These are phyloP conservation scores for Stenocarpella maydis DNA, from an alignment of 2,329 filamentous ascomycete species.

Conservation along the genomic window DNA sequence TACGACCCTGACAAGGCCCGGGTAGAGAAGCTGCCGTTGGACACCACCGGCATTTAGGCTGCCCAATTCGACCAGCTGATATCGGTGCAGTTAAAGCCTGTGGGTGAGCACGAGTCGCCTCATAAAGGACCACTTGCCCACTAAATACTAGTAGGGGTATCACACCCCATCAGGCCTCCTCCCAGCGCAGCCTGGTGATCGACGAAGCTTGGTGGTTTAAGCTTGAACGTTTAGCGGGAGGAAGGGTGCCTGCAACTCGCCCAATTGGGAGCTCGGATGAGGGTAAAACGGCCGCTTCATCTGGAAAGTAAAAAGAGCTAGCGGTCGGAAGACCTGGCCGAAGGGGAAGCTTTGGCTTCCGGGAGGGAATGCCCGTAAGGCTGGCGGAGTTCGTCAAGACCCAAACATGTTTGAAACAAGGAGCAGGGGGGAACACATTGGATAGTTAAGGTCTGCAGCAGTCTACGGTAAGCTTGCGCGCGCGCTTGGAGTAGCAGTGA, in stretches of 20 bases:
- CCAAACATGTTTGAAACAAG: slow-evolving; percentile 15
- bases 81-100: slow-evolving; percentile 5
- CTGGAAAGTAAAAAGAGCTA: slow-evolving; percentile 15
- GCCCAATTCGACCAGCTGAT: slow-evolving; percentile 14
- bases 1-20: slow-evolving; percentile 21
- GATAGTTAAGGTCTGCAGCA: neutral
- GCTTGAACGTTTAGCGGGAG: slow-evolving; percentile 11
- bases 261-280: slow-evolving; percentile 17
- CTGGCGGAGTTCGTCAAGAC: neutral
- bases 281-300: slow-evolving; percentile 24
- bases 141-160: neutral
- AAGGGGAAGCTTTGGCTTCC: slow-evolving; percentile 1
- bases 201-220: slow-evolving; percentile 5
- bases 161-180: neutral
- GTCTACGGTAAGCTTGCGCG: neutral
- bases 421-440: neutral
- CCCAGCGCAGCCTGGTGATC: neutral
- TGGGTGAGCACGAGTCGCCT: neutral
- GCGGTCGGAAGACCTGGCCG: slow-evolving; percentile 14
- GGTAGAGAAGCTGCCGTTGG: slow-evolving; percentile 21
- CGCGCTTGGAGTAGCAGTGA: neutral
- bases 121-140: slow-evolving; percentile 9
- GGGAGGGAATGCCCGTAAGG: neutral
- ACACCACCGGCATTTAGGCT: slow-evolving; percentile 2
- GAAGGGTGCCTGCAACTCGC: neutral